Conservation (phyloP, 345 rosid genomes). For the Dipteronia dyeriana region DNA sequence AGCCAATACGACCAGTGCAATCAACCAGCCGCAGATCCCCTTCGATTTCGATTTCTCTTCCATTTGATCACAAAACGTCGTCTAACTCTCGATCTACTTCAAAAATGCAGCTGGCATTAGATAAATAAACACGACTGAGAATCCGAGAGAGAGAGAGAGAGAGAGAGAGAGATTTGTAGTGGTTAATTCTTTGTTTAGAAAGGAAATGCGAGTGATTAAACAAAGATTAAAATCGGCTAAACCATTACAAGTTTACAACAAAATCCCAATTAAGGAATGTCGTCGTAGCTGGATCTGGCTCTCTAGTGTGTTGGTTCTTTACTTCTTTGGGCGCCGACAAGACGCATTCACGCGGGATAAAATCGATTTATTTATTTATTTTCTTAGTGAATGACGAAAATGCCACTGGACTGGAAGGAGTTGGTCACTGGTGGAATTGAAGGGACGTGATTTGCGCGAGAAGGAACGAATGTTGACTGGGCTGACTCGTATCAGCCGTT, state of each 20-base stretch:
- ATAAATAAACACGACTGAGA: background rate
- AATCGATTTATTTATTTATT: background rate
- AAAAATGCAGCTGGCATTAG: no score
- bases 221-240: background rate
- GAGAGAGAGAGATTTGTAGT: background rate
- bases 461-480: background rate
- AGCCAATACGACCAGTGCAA: slow-evolving; percentile 53
- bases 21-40: slow-evolving; percentile 72
- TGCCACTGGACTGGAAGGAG: background rate
- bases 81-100: slow-evolving; percentile 17
- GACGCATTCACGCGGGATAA: slow-evolving; percentile 19
- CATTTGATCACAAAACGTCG: slow-evolving; percentile 39
- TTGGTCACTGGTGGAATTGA: background rate
- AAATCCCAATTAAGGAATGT: slow-evolving; percentile 2
- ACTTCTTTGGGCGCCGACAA: slow-evolving; percentile 12
- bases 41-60: slow-evolving; percentile 60
- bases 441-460: background rate
- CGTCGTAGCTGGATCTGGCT: slow-evolving; percentile 14
- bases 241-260: no score
- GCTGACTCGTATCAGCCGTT: slow-evolving; percentile 9
- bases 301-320: background rate
- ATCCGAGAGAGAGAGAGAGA: background rate
- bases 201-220: background rate
- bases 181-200: background rate
- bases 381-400: background rate